Conservation (phyloP, 2,329 filamentous ascomycete genomes). For the Zymoseptoria ardabiliae region DNA sequence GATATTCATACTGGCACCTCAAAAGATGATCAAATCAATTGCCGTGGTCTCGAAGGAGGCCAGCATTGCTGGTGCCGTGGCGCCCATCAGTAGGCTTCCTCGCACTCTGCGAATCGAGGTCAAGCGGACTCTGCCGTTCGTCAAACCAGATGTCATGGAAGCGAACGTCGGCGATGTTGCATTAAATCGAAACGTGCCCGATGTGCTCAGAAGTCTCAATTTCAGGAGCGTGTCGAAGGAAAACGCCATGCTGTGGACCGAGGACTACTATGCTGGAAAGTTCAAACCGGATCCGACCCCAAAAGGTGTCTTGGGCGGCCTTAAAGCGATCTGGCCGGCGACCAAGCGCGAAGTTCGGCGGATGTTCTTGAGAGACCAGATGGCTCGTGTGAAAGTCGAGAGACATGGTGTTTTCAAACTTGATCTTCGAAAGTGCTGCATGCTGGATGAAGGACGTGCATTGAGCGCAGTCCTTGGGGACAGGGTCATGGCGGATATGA, state of each 20-base stretch:
- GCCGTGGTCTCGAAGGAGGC: slow-evolving; percentile 6
- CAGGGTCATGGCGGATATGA: background rate
- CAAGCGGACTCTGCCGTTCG: slow-evolving; percentile 14
- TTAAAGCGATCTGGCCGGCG: slow-evolving; percentile 7
- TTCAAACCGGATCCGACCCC: background rate
- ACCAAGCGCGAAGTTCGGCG: slow-evolving; percentile 16
- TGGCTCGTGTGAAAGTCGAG: slow-evolving; percentile 19
- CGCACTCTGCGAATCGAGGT: slow-evolving; percentile 13
- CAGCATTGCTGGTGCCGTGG: background rate
- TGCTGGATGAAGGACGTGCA: slow-evolving; percentile 20
- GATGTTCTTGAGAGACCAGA: slow-evolving; percentile 24
- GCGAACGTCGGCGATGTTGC: slow-evolving; percentile 2
- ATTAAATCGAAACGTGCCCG: slow-evolving; percentile 11
- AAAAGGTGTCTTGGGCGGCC: background rate
- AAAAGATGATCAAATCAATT: slow-evolving; percentile 17
- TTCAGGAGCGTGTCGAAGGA: slow-evolving; percentile 4
- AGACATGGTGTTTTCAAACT: slow-evolving; percentile 21
- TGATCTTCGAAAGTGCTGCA: slow-evolving; percentile 21
- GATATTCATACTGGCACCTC: slow-evolving; percentile 14
- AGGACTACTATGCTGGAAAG: slow-evolving; percentile 9
- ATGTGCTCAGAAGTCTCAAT: slow-evolving; percentile 1
- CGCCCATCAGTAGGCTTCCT: background rate
- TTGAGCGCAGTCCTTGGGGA: slow-evolving; percentile 5
- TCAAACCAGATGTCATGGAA: slow-evolving; percentile 12
- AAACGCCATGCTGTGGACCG: slow-evolving; percentile 7